These are phyloP conservation scores for Aspergillus glaucus DNA, from an alignment of 2,329 filamentous ascomycete species.

Conservation along the genomic window DNA sequence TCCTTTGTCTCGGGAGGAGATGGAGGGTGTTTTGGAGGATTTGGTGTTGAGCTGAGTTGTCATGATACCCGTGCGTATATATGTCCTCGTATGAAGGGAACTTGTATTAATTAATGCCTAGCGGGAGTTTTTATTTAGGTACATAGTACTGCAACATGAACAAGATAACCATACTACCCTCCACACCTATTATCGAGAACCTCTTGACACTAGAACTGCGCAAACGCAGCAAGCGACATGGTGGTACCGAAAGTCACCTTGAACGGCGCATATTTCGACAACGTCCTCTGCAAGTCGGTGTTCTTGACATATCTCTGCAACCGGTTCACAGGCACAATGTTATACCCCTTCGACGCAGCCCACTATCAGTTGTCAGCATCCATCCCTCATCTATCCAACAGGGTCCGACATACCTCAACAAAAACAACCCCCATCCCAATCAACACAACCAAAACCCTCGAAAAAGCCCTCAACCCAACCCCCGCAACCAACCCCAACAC, in stretches of 20 bases:
- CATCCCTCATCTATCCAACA: not conserved
- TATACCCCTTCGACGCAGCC: constrained; percentile 42
- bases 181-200: not conserved
- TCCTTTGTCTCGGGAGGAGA: constrained; percentile 78
- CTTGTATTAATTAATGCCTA: not conserved
- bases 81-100: not conserved
- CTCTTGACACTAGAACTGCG: constrained; percentile 27
- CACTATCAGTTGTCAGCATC: constrained; percentile 24
- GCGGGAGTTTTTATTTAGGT: not conserved
- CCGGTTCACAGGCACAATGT: constrained; percentile 36
- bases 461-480: constrained; percentile 40
- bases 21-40: constrained; percentile 85
- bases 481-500: constrained; percentile 40
- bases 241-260: constrained; percentile 42
- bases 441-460: constrained; percentile 37
- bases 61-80: constrained; percentile 30
- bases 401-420: constrained; percentile 32
- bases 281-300: constrained; percentile 32
- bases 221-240: constrained; percentile 43
- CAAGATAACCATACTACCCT: no score
- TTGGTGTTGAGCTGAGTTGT: constrained; percentile 36
- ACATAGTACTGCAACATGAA: not conserved
- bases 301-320: constrained; percentile 38
- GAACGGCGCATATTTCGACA: constrained; percentile 38
- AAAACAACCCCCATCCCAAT: constrained; percentile 40